These are phyloP conservation scores for Aureobasidium sp. DNA, from an alignment of 2,329 filamentous ascomycete species.

Conservation along the genomic window DNA sequence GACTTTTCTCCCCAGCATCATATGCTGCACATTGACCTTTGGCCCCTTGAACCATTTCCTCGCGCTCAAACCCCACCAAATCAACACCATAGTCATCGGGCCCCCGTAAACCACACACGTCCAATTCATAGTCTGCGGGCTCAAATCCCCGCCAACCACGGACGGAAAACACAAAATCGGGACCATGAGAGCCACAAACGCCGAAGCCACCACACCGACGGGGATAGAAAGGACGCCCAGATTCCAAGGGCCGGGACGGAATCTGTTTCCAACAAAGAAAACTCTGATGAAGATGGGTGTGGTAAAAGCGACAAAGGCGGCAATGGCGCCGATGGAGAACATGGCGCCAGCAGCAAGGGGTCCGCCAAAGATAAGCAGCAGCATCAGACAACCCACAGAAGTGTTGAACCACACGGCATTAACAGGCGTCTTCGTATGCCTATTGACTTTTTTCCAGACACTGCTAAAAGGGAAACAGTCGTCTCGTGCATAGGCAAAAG, in stretches of 20 bases:
- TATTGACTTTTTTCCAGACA: conserved; percentile 55
- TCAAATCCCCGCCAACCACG: conserved; percentile 49
- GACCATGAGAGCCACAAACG: conserved; percentile 59
- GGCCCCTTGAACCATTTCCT: conserved; percentile 65
- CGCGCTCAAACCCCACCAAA: conserved; percentile 60
- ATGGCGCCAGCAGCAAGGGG: conserved; percentile 57
- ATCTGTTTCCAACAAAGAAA: conserved; percentile 55
- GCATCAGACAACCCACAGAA: conserved; percentile 51
- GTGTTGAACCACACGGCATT: conserved; percentile 65
- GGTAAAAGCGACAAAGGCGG: conserved; percentile 56
- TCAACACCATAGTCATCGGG: conserved; percentile 33
- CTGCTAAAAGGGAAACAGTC: conserved; percentile 59
- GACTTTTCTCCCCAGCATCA: conserved; percentile 18
- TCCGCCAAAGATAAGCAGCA: conserved; percentile 60
- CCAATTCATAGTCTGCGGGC: conserved; percentile 57
- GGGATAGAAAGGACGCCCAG: conserved; percentile 53
- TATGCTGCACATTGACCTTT: conserved; percentile 58
- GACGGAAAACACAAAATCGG: conserved; percentile 61
- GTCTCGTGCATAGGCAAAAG: conserved; percentile 60
- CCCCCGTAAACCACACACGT: conserved; percentile 57
- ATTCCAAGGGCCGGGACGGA: conserved; percentile 63
- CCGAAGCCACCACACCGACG: conserved; percentile 50
- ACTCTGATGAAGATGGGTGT: conserved; percentile 54
- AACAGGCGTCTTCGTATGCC: conserved; percentile 56
- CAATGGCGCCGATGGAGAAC: conserved; percentile 64